These are phyloP conservation scores for Viridothelium virens DNA, from an alignment of 495 filamentous ascomycete species.

Conservation along the genomic window DNA sequence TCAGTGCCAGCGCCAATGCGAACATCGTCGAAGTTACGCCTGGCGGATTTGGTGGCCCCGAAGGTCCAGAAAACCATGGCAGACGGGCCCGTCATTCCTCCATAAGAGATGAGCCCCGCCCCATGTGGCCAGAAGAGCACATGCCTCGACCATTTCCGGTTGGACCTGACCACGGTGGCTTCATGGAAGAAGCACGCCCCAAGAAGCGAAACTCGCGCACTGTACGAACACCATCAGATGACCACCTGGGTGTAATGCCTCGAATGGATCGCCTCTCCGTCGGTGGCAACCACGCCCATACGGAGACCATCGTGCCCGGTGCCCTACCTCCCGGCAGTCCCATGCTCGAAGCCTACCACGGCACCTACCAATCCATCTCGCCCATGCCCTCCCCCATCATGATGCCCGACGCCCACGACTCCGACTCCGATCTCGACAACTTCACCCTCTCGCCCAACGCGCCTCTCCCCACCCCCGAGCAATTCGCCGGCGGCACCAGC, in stretches of 20 bases:
- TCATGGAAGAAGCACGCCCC: slow-evolving; percentile 3
- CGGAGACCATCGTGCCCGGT: slow-evolving; percentile 25
- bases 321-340: slow-evolving; percentile 49
- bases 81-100: not conserved
- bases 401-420: slow-evolving; percentile 28
- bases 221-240: slow-evolving; percentile 9
- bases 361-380: slow-evolving; percentile 90
- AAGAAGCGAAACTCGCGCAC: slow-evolving; percentile 7
- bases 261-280: slow-evolving; percentile 35
- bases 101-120: slow-evolving; percentile 12
- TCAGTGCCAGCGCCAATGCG: slow-evolving; percentile 10
- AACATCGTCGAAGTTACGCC: slow-evolving; percentile 22
- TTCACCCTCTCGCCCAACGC: slow-evolving; percentile 23
- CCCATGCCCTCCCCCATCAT: slow-evolving; percentile 80
- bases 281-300: slow-evolving; percentile 31
- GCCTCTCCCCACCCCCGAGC: slow-evolving; percentile 10
- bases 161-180: not conserved
- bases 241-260: slow-evolving; percentile 17
- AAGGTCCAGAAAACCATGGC: slow-evolving; percentile 9
- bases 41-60: not conserved
- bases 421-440: slow-evolving; percentile 31
- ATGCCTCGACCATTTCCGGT: not conserved
- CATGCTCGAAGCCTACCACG: slow-evolving; percentile 83
- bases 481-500: not conserved
- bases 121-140: slow-evolving; percentile 6